phyloP scores from a whole-genome alignment of 1,139 yeast species.

The Blastobotrys petasosporus region DNA sequence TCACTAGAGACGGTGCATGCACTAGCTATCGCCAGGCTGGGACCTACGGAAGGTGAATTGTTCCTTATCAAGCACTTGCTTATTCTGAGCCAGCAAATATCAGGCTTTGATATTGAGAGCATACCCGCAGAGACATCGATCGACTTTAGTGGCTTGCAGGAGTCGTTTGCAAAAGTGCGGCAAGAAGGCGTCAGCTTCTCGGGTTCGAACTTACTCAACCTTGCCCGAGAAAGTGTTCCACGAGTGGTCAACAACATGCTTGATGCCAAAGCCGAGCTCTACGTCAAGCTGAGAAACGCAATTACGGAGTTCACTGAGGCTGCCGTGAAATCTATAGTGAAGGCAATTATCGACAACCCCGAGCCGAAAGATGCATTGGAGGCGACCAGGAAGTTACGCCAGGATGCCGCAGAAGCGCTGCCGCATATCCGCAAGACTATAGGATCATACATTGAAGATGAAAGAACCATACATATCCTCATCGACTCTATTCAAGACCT shows the following conservation, averaged over 20 bases:
- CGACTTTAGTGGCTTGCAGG: constrained; percentile 66
- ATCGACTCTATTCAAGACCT: constrained; percentile 57
- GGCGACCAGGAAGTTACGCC: constrained; percentile 41
- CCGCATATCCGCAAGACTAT: constrained; percentile 53
- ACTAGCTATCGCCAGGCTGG: constrained; percentile 37
- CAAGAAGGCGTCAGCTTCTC: constrained; percentile 27
- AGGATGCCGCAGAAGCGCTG: constrained; percentile 45
- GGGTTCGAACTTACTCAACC: constrained; percentile 45
- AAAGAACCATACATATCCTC: constrained; percentile 43
- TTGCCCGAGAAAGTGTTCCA: constrained; percentile 70
- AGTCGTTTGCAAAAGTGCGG: constrained; percentile 46
- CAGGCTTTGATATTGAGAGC: constrained; percentile 74
- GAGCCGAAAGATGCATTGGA: constrained; percentile 26
- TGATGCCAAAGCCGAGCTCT: constrained; percentile 77
- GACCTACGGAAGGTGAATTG: constrained; percentile 53
- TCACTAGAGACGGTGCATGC: constrained; percentile 52
- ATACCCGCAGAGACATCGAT: constrained; percentile 64
- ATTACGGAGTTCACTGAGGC: constrained; percentile 57
- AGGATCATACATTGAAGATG: constrained; percentile 41
- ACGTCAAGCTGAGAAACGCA: constrained; percentile 61
- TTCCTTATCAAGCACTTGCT: constrained; percentile 69
- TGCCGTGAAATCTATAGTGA: constrained; percentile 33
- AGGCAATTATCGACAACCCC: constrained; percentile 32
- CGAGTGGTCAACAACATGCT: constrained; percentile 78
- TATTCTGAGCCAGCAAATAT: constrained; percentile 62